Conservation (phyloP, 1,284 basidiomycete species). For the Microbotryum intermedium region DNA sequence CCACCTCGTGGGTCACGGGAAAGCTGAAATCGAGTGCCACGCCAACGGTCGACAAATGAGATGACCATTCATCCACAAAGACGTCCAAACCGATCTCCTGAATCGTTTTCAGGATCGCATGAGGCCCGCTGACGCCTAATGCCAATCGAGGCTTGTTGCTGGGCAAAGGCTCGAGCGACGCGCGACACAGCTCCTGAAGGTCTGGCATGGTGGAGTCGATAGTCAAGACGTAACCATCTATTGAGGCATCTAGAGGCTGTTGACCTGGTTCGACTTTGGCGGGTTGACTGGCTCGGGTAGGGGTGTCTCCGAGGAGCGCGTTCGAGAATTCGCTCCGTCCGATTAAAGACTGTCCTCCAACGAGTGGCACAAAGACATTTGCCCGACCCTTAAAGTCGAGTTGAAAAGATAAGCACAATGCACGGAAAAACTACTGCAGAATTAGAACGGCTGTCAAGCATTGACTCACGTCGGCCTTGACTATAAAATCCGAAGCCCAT, state of each 20-base stretch:
- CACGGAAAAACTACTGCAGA: not conserved
- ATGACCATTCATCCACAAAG: constrained; percentile 61
- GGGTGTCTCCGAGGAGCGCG: constrained; percentile 51
- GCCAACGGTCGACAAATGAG: constrained; percentile 50
- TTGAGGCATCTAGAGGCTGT: constrained; percentile 35
- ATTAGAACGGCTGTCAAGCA: not conserved
- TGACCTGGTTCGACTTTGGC: constrained; percentile 46
- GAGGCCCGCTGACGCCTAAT: constrained; percentile 55
- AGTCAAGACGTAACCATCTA: constrained; percentile 19
- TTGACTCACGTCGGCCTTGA: constrained; percentile 5
- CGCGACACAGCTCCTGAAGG: constrained; percentile 44
- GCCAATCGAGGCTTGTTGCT: constrained; percentile 53
- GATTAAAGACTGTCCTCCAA: constrained; percentile 49
- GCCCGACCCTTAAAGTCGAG: constrained; percentile 14
- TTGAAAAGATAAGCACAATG: constrained; percentile 10
- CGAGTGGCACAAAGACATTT: constrained; percentile 58
- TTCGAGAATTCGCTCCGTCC: constrained; percentile 58
- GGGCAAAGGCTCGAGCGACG: constrained; percentile 53
- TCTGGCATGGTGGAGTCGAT: constrained; percentile 16
- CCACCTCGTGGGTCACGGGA: constrained; percentile 42
- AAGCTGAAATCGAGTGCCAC: constrained; percentile 67
- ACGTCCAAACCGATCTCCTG: constrained; percentile 59
- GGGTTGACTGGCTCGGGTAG: constrained; percentile 50
- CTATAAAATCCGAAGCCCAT: constrained; percentile 55
- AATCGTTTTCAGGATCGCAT: constrained; percentile 60